These are phyloP conservation scores for Colletotrichum camelliae DNA, from an alignment of 2,329 filamentous ascomycete genomes.

Conservation along the genomic window DNA sequence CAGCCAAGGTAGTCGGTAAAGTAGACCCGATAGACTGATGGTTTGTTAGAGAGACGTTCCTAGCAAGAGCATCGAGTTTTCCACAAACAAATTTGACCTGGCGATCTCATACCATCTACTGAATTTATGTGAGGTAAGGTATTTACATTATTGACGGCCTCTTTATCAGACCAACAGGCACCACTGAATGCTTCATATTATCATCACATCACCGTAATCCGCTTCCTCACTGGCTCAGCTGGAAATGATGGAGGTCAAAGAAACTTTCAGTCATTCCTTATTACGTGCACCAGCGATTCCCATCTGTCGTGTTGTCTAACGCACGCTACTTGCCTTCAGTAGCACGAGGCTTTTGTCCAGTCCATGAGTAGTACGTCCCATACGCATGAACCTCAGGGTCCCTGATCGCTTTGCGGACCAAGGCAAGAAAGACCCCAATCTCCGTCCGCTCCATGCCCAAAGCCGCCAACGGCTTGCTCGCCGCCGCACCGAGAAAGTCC, in stretches of 20 bases:
- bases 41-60: not conserved
- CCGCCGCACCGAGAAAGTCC: not conserved
- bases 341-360: not conserved
- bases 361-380: constrained; percentile 38
- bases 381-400: constrained; percentile 45
- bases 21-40: not conserved
- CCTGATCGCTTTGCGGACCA: constrained; percentile 36
- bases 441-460: not conserved
- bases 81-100: not conserved
- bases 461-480: not conserved
- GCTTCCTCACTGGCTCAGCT: too few species aligned
- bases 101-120: not conserved
- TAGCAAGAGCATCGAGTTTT: not conserved
- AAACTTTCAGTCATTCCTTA: too few species aligned
- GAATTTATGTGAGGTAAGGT: too few species aligned
- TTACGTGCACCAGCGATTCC: not conserved
- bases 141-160: not conserved
- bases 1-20: not conserved
- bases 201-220: too few species aligned
- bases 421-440: constrained; percentile 34
- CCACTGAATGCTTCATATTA: too few species aligned
- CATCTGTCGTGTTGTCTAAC: not conserved
- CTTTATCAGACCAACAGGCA: too few species aligned
- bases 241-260: too few species aligned
- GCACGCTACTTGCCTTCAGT: not conserved